A percentile compares a stretch with the other conserved stretches of the same genome.
phyloP scores from a whole-genome alignment of 2,329 filamentous ascomycete species.

The Magnaporthales sp. region DNA sequence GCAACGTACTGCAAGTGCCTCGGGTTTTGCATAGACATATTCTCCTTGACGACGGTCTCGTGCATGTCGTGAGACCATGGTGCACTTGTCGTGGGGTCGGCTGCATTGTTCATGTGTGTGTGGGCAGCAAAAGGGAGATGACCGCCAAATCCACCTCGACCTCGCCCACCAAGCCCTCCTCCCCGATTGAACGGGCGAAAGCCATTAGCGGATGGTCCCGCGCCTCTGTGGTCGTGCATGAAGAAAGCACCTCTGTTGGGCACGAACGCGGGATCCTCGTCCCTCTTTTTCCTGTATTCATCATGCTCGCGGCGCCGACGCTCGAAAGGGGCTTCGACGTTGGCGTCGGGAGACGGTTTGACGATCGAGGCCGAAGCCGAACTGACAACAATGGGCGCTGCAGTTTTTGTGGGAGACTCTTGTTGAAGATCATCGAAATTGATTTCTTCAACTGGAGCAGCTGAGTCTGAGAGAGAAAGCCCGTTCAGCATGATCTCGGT shows the following conservation, averaged over 20 bases:
- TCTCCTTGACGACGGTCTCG: slow-evolving; percentile 49
- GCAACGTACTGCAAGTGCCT: slow-evolving; percentile 21
- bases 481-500: slow-evolving; percentile 52
- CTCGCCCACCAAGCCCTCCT: slow-evolving; percentile 53
- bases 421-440: slow-evolving; percentile 32
- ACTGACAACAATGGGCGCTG: slow-evolving; percentile 45
- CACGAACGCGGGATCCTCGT: slow-evolving; percentile 86
- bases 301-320: slow-evolving; percentile 78
- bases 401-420: slow-evolving; percentile 20
- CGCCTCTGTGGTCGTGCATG: slow-evolving; percentile 86
- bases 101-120: slow-evolving; percentile 9
- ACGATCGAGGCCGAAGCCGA: slow-evolving; percentile 31
- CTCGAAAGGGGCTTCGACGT: slow-evolving; percentile 54
- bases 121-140: slow-evolving; percentile 20
- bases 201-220: slow-evolving; percentile 67
- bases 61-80: slow-evolving; percentile 96
- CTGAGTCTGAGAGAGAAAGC: slow-evolving; percentile 34
- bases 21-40: slow-evolving; percentile 17
- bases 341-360: slow-evolving; percentile 22
- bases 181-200: slow-evolving; percentile 65
- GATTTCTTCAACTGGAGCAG: slow-evolving; percentile 32
- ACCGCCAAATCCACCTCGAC: slow-evolving; percentile 45
- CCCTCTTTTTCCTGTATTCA: slow-evolving; percentile 79
- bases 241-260: slow-evolving; percentile 93
- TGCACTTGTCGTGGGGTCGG: slow-evolving; percentile 58